Base-by-base conservation (phyloP, 1,284 basidiomycete species). In the Trametes pubescens region DNA sequence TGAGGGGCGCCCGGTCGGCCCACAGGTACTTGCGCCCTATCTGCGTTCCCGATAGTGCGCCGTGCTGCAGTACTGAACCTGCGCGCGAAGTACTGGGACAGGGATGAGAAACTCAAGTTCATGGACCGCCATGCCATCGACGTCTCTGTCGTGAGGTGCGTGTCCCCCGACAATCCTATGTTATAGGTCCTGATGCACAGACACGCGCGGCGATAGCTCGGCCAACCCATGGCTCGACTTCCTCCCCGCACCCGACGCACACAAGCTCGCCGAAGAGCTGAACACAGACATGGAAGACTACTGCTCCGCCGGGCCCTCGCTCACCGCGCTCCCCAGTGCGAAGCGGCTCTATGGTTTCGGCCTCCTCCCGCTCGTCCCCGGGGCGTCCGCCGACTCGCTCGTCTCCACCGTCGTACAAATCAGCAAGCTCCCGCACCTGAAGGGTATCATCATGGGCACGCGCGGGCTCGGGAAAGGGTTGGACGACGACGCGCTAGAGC, bases 171-270 rank as follows among this genome's bases (percentile, higher is more conserved):
- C 22, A 48, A 7, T 37, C 44, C 16, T 54, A 21, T 53, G 32
- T n/a, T 24, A 11, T 16, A 22, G 40, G 29, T 29, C 18, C 32
- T 46, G 14, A 16, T 24, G 14, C 14, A 43, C 18, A 24, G 55
- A 14, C 34, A 21, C 35, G 37, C 37, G 37, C 7, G 21, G 37
- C 7, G 21, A 37, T 65, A 87, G 92, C 74, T 84, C 90, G 16
- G 94, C 94, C 32, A 95, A 95, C 72, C 93, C 94, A 14, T 95
- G 94, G 93, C 83, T 95, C 26, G 93, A 95, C 75, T 95, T 94
- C 73, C 82, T 95, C 32, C 75, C 88, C 5, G 83, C 91, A 9
- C 71, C 83, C n/a, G 84, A 88, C 55, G 94, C 94, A 9, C 81
- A 85, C 54, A 72, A 74, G 14, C 82, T 94, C 24, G 92, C 92